These are phyloP conservation scores for Exophiala phaeomuriformis DNA, from an alignment of 2,329 filamentous ascomycete species.

Conservation along the genomic window DNA sequence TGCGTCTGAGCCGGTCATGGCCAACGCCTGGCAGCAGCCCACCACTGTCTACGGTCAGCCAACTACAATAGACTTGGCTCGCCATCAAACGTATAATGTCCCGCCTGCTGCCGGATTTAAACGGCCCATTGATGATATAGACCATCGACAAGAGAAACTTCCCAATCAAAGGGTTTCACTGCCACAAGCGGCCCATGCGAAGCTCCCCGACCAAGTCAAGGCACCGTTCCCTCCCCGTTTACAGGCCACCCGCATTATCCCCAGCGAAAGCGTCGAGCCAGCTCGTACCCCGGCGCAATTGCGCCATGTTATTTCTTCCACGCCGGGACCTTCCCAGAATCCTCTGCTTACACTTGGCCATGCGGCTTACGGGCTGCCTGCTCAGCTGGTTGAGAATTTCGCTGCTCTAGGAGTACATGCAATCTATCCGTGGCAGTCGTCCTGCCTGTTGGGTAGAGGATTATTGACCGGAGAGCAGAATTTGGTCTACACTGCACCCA, in stretches of 20 bases:
- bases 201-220: neutral
- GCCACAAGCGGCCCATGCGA: neutral
- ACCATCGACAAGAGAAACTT: neutral
- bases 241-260: constrained; percentile 12
- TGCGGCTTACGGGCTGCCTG: constrained; percentile 55
- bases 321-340: constrained; percentile 36
- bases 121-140: constrained; percentile 32
- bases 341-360: constrained; percentile 54
- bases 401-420: constrained; percentile 58
- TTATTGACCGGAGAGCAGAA: constrained; percentile 60
- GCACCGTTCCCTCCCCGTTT: constrained; percentile 4
- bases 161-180: neutral
- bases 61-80: constrained; percentile 39
- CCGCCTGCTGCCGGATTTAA: constrained; percentile 46
- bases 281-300: neutral
- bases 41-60: constrained; percentile 48
- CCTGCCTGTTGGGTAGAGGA: constrained; percentile 61
- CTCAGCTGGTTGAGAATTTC: constrained; percentile 57
- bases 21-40: constrained; percentile 6
- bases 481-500: constrained; percentile 72
- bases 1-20: constrained; percentile 2
- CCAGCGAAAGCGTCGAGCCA: neutral
- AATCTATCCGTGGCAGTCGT: constrained; percentile 75
- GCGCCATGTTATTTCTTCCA: constrained; percentile 15
- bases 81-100: constrained; percentile 36